A percentile compares a stretch with the other conserved stretches of the same genome.
These are phyloP conservation scores for Trichoderma virens DNA, from an alignment of 495 filamentous ascomycete species.

Conservation along the genomic window DNA sequence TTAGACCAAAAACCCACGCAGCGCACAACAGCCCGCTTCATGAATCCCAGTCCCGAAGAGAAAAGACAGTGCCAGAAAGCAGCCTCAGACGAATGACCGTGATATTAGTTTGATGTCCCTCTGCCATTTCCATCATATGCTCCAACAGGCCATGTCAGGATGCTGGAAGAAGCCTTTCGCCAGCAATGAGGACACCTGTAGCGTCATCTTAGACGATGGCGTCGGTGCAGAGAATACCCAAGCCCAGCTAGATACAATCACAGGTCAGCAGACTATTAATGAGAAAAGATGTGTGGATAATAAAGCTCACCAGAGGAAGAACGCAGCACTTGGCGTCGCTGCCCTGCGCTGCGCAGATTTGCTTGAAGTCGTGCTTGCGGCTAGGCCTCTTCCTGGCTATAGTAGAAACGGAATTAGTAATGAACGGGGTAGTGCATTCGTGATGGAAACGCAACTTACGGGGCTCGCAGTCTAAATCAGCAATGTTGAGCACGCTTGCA, in stretches of 20 bases:
- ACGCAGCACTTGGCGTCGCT: neutral
- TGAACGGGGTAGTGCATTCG: neutral
- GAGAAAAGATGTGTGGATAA: neutral
- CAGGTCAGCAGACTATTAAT: neutral
- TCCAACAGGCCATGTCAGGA: no score
- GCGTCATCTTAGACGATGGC: no score
- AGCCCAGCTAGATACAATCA: neutral
- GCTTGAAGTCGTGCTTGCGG: neutral
- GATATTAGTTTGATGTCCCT: no score
- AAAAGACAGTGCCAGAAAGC: no score
- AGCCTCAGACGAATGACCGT: no score
- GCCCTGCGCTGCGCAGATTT: neutral
- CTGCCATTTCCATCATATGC: no score
- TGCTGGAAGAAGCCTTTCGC: no score
- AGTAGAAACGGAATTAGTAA: neutral
- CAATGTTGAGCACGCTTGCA: neutral
- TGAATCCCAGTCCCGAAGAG: no score
- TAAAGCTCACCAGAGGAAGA: neutral
- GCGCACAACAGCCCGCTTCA: no score
- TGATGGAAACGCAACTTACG: neutral
- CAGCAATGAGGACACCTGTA: no score
- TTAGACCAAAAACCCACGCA: no score
- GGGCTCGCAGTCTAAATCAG: neutral
- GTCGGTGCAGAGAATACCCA: neutral
- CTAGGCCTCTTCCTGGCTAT: neutral